Evolutionary conservation across 1,139 yeast species (phyloP).

Genomic region (Pichia sp.): DNA sequence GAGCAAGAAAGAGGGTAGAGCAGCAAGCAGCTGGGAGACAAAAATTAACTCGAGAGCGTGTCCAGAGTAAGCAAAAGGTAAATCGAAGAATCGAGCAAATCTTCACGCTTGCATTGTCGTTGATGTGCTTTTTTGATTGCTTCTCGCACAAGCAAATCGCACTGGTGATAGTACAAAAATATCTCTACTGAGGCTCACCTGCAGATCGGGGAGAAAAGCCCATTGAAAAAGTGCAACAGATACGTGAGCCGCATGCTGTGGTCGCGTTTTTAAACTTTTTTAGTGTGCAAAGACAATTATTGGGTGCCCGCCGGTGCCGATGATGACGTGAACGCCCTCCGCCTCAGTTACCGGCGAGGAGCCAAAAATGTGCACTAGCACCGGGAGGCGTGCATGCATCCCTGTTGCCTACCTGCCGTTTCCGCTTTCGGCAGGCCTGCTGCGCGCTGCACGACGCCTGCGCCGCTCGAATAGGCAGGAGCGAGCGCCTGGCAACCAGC

Average conservation of each 20-base stretch:
- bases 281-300: background rate
- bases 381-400: too few species aligned
- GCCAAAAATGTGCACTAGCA: background rate
- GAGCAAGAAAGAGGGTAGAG: background rate
- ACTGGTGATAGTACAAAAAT: background rate
- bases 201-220: background rate
- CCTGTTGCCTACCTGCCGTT: too few species aligned
- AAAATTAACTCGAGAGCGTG: background rate
- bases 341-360: background rate
- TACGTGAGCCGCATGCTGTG: background rate
- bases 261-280: background rate
- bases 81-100: background rate
- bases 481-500: too few species aligned
- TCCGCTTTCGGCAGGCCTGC: too few species aligned
- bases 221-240: background rate
- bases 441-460: too few species aligned
- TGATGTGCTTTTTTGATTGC: background rate
- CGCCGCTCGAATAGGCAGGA: too few species aligned
- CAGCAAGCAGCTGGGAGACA: background rate
- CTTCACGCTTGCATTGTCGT: background rate
- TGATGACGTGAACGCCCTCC: background rate
- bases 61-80: background rate
- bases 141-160: background rate
- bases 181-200: background rate
- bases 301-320: background rate